Evolutionary conservation across 805 yeast species (phyloP).

Genomic region (Candida hungchunana): DNA sequence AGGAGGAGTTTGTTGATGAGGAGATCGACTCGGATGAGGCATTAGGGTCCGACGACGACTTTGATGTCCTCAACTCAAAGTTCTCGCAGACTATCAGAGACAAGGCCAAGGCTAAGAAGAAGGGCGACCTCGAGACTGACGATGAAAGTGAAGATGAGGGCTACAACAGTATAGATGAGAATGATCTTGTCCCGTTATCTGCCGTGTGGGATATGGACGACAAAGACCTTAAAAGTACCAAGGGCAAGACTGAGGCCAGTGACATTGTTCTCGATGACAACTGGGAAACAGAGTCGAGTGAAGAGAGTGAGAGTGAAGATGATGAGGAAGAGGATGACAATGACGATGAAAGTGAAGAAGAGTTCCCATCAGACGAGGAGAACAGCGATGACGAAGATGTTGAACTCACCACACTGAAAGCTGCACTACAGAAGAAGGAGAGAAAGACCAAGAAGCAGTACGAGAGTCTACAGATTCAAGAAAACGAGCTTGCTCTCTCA

Average conservation of each 20-base stretch:
- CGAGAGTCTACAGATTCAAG: constrained; percentile 51
- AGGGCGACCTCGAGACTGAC: constrained; percentile 9
- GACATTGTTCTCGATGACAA: constrained; percentile 19
- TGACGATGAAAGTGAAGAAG: constrained; percentile 28
- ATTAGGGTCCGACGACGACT: constrained; percentile 74
- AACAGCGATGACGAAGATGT: constrained; percentile 41
- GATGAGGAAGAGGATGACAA: constrained; percentile 24
- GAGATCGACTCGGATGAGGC: constrained; percentile 87
- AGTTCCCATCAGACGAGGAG: constrained; percentile 39
- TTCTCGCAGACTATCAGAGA: constrained; percentile 69
- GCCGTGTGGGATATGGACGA: constrained; percentile 88
- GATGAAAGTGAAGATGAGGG: constrained; percentile 47
- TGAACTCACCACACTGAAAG: constrained; percentile 48
- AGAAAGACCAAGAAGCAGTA: constrained; percentile 43
- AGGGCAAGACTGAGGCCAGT: constrained; percentile 22
- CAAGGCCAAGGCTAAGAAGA: constrained; percentile 35
- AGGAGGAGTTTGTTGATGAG: constrained; percentile 48
- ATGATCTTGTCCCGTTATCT: constrained; percentile 70
- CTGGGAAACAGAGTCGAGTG: constrained; percentile 22
- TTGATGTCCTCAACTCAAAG: constrained; percentile 57
- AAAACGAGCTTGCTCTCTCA: constrained; percentile 68
- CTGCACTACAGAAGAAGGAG: constrained; percentile 33
- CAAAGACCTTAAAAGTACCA: constrained; percentile 34
- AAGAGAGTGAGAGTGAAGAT: constrained; percentile 23
- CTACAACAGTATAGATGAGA: constrained; percentile 73